Evolutionary conservation across 2,329 filamentous ascomycete genomes (phyloP).

Genomic region (Celoporthe dispersa): DNA sequence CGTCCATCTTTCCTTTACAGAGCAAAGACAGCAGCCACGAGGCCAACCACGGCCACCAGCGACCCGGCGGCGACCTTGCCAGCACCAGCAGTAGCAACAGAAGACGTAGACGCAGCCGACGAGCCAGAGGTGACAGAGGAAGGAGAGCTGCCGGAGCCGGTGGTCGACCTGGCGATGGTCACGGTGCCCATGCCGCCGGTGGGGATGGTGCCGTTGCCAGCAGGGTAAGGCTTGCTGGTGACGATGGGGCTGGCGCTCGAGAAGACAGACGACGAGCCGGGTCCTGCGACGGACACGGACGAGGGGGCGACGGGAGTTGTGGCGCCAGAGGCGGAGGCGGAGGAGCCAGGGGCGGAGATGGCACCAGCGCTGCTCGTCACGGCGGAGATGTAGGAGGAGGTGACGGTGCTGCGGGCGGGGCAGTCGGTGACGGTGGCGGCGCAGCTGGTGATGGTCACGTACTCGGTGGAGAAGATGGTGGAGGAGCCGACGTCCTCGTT

Average conservation of each 20-base stretch:
- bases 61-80: slow-evolving; percentile 44
- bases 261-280: slow-evolving; percentile 5
- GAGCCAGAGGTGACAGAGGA: slow-evolving; percentile 27
- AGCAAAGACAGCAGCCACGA: slow-evolving; percentile 45
- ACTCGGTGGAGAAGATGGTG: slow-evolving; percentile 62
- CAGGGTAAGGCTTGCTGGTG: slow-evolving; percentile 32
- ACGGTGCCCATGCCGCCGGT: slow-evolving; percentile 20
- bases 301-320: slow-evolving; percentile 44
- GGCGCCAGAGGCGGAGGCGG: slow-evolving; percentile 45
- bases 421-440: slow-evolving; percentile 58
- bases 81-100: slow-evolving; percentile 32
- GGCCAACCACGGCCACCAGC: slow-evolving; percentile 44
- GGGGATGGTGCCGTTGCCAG: slow-evolving; percentile 23
- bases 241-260: slow-evolving; percentile 40
- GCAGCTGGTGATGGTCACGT: slow-evolving; percentile 66
- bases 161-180: slow-evolving; percentile 27
- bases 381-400: slow-evolving; percentile 49
- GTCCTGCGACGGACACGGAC: too few species aligned
- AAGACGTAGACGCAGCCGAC: slow-evolving; percentile 33
- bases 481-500: slow-evolving; percentile 32
- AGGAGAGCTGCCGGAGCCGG: slow-evolving; percentile 33
- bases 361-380: slow-evolving; percentile 49
- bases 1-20: slow-evolving; percentile 12
- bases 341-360: slow-evolving; percentile 34
- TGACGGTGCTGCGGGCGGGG: slow-evolving; percentile 41